A percentile compares a stretch with the other conserved stretches of the same genome.
Evolutionary conservation across 352 stramenopile genomes (phyloP).

Genomic region (Phytophthora uliginosa): DNA sequence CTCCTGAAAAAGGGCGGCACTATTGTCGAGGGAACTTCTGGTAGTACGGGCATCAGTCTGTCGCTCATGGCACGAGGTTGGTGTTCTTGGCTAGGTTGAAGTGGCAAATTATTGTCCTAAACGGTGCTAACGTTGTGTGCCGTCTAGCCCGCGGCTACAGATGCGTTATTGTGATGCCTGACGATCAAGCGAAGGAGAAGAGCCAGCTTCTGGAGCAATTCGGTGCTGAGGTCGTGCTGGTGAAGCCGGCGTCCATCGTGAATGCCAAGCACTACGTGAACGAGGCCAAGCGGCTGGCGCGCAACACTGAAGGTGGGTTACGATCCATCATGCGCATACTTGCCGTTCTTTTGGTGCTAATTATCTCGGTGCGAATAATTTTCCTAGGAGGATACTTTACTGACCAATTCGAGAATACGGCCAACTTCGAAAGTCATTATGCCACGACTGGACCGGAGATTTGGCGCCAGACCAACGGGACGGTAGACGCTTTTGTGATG

Average conservation of each 20-base stretch:
- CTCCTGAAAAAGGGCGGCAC: constrained; percentile 92
- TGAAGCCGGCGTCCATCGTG: constrained; percentile 96
- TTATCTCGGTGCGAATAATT: background rate
- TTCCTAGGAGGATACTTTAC: constrained; percentile 93
- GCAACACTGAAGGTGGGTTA: constrained; percentile 75
- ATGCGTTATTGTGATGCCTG: constrained; percentile 98
- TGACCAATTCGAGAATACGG: constrained; percentile 99
- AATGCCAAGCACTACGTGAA: constrained; percentile 99
- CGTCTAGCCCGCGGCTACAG: constrained; percentile 92
- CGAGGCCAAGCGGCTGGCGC: constrained; percentile 90
- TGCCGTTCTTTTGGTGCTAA: background rate
- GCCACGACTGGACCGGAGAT: constrained; percentile 97
- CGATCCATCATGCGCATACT: background rate
- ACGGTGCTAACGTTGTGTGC: constrained; percentile 10
- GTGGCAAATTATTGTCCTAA: background rate
- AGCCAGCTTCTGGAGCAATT: constrained; percentile 82
- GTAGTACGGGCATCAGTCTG: constrained; percentile 98
- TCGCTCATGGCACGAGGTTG: constrained; percentile 92
- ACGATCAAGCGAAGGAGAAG: constrained; percentile 97
- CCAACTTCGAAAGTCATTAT: constrained; percentile 97
- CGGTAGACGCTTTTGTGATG: constrained; percentile 98
- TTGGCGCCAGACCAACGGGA: constrained; percentile 91
- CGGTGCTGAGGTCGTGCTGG: constrained; percentile 89
- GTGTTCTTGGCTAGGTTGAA: constrained; percentile 12
- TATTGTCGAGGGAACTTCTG: constrained; percentile 98